Evolutionary conservation across 2,329 filamentous ascomycete genomes (phyloP).

Genomic region (Arthroderma uncinatum): DNA sequence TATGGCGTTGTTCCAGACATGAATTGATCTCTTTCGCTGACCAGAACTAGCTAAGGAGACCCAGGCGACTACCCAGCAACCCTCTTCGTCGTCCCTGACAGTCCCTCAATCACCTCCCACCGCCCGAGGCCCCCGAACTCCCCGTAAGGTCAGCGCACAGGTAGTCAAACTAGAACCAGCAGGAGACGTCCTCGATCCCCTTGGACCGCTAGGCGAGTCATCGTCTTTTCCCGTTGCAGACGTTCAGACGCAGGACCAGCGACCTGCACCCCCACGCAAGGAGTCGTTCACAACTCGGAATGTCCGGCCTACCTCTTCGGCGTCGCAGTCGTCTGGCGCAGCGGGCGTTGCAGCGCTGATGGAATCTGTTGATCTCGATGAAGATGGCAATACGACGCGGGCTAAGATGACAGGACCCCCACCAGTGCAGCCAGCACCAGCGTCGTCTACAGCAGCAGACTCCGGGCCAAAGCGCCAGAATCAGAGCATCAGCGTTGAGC

Average conservation of each 20-base stretch:
- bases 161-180: conserved; percentile 53
- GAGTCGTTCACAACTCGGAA: conserved; percentile 36
- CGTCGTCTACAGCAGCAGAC: conserved; percentile 23
- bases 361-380: conserved; percentile 61
- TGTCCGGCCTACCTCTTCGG: conserved; percentile 28
- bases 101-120: conserved; percentile 39
- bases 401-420: conserved; percentile 54
- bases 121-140: conserved; percentile 41
- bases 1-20: background rate
- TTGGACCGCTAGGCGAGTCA: conserved; percentile 46
- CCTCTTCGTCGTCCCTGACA: conserved; percentile 24
- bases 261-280: conserved; percentile 50
- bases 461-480: conserved; percentile 43
- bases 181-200: conserved; percentile 50
- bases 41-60: conserved; percentile 11
- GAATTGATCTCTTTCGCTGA: conserved; percentile 1
- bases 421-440: conserved; percentile 42
- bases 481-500: conserved; percentile 82
- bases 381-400: conserved; percentile 46
- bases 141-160: conserved; percentile 48
- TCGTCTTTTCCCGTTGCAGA: conserved; percentile 26
- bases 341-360: conserved; percentile 35
- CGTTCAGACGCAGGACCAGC: conserved; percentile 34
- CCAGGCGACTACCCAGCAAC: conserved; percentile 17
- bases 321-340: conserved; percentile 39